Evolutionary conservation across 2,329 filamentous ascomycete species (phyloP).

Genomic region (Botryosphaeria dothidea): DNA sequence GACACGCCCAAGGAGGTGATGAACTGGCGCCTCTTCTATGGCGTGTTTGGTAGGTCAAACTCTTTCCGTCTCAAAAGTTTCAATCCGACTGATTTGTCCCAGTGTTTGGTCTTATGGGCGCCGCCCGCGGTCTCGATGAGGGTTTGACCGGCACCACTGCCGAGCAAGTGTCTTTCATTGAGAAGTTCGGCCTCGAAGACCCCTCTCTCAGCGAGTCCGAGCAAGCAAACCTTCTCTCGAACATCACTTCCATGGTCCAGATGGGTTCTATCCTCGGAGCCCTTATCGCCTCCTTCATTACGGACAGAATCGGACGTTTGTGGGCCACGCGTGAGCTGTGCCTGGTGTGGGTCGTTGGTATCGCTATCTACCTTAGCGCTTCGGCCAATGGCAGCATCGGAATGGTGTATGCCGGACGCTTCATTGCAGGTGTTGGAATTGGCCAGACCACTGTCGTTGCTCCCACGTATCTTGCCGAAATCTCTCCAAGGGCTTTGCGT

Average conservation of each 20-base stretch:
- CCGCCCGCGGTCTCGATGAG: constrained; percentile 77
- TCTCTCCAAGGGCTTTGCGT: constrained; percentile 67
- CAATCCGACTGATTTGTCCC: not conserved
- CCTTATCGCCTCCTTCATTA: constrained; percentile 58
- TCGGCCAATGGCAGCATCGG: constrained; percentile 38
- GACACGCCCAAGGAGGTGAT: constrained; percentile 70
- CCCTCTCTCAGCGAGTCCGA: constrained; percentile 30
- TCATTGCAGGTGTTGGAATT: constrained; percentile 66
- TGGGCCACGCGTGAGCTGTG: constrained; percentile 47
- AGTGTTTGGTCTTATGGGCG: constrained; percentile 71
- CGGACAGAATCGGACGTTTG: constrained; percentile 45
- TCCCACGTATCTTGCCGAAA: constrained; percentile 73
- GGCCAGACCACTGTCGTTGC: constrained; percentile 68
- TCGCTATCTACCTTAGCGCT: constrained; percentile 42
- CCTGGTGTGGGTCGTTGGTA: constrained; percentile 42
- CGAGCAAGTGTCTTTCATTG: constrained; percentile 35
- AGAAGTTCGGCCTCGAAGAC: constrained; percentile 40
- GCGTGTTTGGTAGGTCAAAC: constrained; percentile 54
- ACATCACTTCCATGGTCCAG: constrained; percentile 81
- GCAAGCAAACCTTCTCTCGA: constrained; percentile 48
- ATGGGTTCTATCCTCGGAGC: constrained; percentile 74
- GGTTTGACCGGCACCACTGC: constrained; percentile 72
- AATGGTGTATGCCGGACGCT: constrained; percentile 65
- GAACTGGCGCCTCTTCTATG: constrained; percentile 79
- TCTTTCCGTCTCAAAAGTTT: not conserved